Conservation (phyloP, 2,329 filamentous ascomycete genomes). For the Apiospora arundinis region DNA sequence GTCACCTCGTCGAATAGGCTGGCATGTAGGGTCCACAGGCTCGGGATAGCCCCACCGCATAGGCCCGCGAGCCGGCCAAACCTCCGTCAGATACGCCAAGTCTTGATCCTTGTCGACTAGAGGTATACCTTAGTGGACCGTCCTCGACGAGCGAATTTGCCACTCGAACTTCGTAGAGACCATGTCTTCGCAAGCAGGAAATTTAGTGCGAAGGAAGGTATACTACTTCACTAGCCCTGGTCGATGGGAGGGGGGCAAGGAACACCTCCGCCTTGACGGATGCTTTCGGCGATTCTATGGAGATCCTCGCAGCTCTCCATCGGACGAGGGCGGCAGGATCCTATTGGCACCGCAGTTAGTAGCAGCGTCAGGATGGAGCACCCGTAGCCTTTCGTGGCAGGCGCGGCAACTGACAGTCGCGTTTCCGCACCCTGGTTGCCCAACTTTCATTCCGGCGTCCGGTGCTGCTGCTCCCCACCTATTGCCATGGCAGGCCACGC, state of each 20-base stretch:
- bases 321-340: background rate
- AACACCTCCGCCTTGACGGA: background rate
- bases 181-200: background rate
- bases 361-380: background rate
- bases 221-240: background rate
- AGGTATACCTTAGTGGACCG: background rate
- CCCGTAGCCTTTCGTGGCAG: background rate
- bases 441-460: background rate
- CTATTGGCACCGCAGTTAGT: background rate
- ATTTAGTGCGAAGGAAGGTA: background rate
- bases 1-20: no score
- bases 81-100: no score
- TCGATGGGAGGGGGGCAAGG: background rate
- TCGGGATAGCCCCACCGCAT: no score
- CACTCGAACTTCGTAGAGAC: background rate
- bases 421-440: background rate
- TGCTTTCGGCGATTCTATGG: background rate
- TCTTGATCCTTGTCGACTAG: conserved; percentile 2
- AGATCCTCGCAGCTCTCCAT: background rate
- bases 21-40: no score
- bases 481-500: background rate
- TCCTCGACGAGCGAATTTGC: background rate
- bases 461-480: background rate
- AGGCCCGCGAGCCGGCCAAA: no score
- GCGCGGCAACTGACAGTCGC: background rate